Evolutionary conservation across 495 filamentous ascomycete genomes (phyloP).

Genomic region (Penicillium pulvis): DNA sequence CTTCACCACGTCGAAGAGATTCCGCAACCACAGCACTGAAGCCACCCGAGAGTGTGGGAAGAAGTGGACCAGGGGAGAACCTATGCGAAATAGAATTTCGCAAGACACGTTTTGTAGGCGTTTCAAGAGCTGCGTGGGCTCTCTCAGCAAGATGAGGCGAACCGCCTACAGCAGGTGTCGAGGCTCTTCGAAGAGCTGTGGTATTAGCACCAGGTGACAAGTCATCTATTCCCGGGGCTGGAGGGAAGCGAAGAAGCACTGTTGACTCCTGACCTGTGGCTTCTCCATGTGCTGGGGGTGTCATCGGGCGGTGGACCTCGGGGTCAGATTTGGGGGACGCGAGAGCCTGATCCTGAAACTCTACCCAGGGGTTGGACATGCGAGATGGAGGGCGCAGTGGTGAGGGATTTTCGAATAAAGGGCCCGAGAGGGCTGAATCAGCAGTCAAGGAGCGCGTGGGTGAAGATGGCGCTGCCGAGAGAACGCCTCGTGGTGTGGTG

Average conservation of each 20-base stretch:
- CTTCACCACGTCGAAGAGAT: slow-evolving; percentile 55
- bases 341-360: slow-evolving; percentile 22
- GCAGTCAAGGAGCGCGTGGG: slow-evolving; percentile 36
- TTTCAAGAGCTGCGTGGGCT: slow-evolving; percentile 33
- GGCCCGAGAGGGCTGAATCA: slow-evolving; percentile 32
- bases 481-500: slow-evolving; percentile 35
- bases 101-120: slow-evolving; percentile 33
- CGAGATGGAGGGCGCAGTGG: slow-evolving; percentile 38
- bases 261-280: slow-evolving; percentile 32
- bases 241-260: slow-evolving; percentile 41
- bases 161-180: slow-evolving; percentile 18
- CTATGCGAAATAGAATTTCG: slow-evolving; percentile 44
- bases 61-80: slow-evolving; percentile 42
- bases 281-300: slow-evolving; percentile 28
- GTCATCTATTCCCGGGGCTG: slow-evolving; percentile 38
- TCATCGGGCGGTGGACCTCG: slow-evolving; percentile 30
- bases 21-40: slow-evolving; percentile 65
- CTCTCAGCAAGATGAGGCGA: slow-evolving; percentile 18
- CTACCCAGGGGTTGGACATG: slow-evolving; percentile 47
- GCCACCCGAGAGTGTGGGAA: slow-evolving; percentile 52
- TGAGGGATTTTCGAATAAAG: slow-evolving; percentile 33
- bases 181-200: slow-evolving; percentile 19
- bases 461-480: slow-evolving; percentile 40
- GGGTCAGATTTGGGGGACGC: slow-evolving; percentile 26
- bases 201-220: slow-evolving; percentile 11